These are phyloP conservation scores for Juncus effusus DNA, from an alignment of 176 grass and related monocot genomes.

Conservation along the genomic window DNA sequence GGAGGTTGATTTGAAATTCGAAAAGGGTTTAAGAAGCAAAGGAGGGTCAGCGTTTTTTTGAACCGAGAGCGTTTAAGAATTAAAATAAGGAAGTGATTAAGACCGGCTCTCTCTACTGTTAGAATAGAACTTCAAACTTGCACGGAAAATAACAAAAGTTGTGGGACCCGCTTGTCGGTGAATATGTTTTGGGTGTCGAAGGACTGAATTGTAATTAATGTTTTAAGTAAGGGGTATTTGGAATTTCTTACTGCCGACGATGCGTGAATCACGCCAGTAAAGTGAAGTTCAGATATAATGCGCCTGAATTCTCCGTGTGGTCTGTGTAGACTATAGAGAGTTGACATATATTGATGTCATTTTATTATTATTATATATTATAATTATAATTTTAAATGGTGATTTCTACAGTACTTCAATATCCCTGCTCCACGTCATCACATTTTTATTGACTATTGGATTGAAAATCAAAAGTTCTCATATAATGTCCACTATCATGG, in stretches of 20 bases:
- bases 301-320: no score
- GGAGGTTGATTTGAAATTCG: neutral
- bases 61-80: conserved; percentile 1
- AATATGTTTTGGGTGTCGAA: neutral
- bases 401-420: no score
- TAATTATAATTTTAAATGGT: no score
- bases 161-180: neutral
- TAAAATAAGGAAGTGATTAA: neutral
- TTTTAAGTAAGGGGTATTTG: conserved; percentile 2
- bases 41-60: conserved; percentile 19
- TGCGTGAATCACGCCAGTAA: no score
- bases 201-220: neutral
- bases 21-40: neutral
- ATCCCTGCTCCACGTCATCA: no score
- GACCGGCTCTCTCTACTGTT: neutral
- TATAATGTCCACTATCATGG: no score
- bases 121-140: neutral
- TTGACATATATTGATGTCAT: no score
- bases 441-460: no score
- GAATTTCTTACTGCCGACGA: neutral
- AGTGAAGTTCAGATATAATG: no score
- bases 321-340: no score
- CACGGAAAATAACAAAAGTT: neutral
- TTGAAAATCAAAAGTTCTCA: no score
- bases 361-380: no score